Evolutionary conservation across 441 rosid species (phyloP).

Genomic region (Brassica hybrid): DNA sequence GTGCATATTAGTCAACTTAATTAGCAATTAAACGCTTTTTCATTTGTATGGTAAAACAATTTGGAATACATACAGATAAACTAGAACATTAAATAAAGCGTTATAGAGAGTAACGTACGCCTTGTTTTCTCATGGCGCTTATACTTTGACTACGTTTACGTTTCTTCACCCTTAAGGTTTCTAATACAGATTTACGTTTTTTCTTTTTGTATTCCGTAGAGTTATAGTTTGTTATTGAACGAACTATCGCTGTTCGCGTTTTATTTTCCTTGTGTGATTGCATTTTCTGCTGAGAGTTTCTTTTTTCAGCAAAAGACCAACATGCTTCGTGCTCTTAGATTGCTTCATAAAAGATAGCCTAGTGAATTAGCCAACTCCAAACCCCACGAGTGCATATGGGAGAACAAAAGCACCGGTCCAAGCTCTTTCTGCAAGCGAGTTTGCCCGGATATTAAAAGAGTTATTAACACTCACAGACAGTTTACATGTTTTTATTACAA

Average conservation of each 20-base stretch:
- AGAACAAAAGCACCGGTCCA: too few species aligned
- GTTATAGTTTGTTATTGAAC: background rate
- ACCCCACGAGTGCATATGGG: too few species aligned
- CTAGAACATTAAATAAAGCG: constrained; percentile 7
- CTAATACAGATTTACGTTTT: background rate
- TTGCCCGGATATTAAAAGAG: too few species aligned
- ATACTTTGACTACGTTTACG: constrained; percentile 16
- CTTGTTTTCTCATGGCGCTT: constrained; percentile 3
- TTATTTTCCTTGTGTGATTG: background rate
- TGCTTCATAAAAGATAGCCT: too few species aligned
- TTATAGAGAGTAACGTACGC: constrained; percentile 26
- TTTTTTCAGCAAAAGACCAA: too few species aligned
- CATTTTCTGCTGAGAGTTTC: too few species aligned
- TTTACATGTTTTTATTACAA: too few species aligned
- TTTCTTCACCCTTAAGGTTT: background rate
- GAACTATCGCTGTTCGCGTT: background rate
- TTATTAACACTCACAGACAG: too few species aligned
- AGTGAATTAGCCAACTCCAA: too few species aligned
- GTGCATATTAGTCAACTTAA: background rate
- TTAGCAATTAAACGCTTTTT: background rate
- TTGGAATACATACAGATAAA: background rate
- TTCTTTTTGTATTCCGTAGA: background rate
- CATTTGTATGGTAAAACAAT: background rate
- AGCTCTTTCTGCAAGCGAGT: too few species aligned
- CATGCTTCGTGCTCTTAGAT: too few species aligned